These are phyloP conservation scores for Chlorella sp. DNA, from an alignment of 139 green algal species.

Conservation along the genomic window DNA sequence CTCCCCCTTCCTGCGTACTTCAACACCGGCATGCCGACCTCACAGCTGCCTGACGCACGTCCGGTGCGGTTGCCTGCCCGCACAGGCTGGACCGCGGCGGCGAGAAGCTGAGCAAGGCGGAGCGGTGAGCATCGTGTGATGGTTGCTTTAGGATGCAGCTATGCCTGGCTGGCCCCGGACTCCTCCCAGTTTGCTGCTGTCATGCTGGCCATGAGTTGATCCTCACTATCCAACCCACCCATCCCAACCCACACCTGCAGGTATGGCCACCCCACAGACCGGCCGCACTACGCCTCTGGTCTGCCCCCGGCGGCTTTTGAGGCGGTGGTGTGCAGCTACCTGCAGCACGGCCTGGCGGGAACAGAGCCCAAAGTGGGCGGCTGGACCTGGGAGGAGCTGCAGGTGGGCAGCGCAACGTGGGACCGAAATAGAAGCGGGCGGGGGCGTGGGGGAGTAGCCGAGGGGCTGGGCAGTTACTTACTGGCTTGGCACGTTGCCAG, in stretches of 20 bases:
- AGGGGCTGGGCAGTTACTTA: too few relatives aligned
- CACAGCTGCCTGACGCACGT: too few relatives aligned
- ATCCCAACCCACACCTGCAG: background rate
- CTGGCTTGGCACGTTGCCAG: too few relatives aligned
- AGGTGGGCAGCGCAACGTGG: slow-evolving; percentile 4
- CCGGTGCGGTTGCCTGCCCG: too few relatives aligned
- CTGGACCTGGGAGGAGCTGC: slow-evolving; percentile 62
- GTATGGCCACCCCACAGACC: slow-evolving; percentile 41
- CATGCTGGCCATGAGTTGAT: too few relatives aligned
- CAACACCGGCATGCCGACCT: too few relatives aligned
- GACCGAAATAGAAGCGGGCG: too few relatives aligned
- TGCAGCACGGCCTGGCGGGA: slow-evolving; percentile 62
- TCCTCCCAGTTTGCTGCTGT: too few relatives aligned
- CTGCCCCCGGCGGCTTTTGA: slow-evolving; percentile 44
- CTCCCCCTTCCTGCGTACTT: too few relatives aligned
- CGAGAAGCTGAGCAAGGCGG: slow-evolving; percentile 51
- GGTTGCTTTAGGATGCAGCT: slow-evolving; percentile 26
- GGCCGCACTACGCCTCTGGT: slow-evolving; percentile 46
- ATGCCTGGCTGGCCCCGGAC: too few relatives aligned
- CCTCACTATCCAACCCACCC: slow-evolving; percentile 28
- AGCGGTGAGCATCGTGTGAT: slow-evolving; percentile 34
- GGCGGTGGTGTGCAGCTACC: slow-evolving; percentile 63
- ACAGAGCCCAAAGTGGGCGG: slow-evolving; percentile 52
- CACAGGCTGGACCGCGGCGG: slow-evolving; percentile 23
- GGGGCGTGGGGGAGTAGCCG: too few relatives aligned